Evolutionary conservation across 345 rosid species (phyloP).

Genomic region (Syzygium oleosum): DNA sequence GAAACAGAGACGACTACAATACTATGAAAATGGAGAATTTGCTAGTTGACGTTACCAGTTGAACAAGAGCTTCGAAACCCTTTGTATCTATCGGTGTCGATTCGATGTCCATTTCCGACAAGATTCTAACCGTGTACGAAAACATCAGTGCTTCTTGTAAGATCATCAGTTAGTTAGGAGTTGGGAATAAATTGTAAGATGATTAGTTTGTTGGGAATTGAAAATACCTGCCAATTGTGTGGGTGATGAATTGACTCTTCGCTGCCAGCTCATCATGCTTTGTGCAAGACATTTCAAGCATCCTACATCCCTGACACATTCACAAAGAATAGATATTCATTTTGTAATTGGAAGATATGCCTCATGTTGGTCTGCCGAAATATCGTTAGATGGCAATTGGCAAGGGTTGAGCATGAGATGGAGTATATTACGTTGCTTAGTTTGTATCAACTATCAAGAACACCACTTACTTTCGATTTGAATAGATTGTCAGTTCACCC

Average conservation of each 20-base stretch:
- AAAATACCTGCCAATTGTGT: constrained; percentile 39
- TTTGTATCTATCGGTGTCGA: constrained; percentile 33
- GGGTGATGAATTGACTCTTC: constrained; percentile 48
- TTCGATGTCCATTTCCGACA: constrained; percentile 35
- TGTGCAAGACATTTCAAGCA: constrained; percentile 64
- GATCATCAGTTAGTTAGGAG: background rate
- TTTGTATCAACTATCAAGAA: background rate
- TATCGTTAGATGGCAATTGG: background rate
- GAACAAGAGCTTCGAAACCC: constrained; percentile 27
- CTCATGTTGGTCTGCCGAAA: background rate
- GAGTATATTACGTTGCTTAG: background rate
- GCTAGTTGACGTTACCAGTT: constrained; percentile 15
- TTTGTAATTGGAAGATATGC: background rate
- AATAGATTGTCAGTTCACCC: background rate
- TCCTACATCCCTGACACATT: constrained; percentile 43
- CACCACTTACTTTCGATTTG: background rate
- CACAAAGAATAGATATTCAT: background rate
- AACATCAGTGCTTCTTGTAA: background rate
- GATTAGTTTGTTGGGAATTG: background rate
- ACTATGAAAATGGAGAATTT: background rate
- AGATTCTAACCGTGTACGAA: constrained; percentile 4
- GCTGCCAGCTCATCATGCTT: constrained; percentile 52
- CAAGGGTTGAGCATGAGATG: background rate
- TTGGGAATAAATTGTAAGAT: background rate
- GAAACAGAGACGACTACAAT: background rate